phyloP scores from a whole-genome alignment of 2,329 filamentous ascomycete genomes.

The Corinectria fuckeliana region DNA sequence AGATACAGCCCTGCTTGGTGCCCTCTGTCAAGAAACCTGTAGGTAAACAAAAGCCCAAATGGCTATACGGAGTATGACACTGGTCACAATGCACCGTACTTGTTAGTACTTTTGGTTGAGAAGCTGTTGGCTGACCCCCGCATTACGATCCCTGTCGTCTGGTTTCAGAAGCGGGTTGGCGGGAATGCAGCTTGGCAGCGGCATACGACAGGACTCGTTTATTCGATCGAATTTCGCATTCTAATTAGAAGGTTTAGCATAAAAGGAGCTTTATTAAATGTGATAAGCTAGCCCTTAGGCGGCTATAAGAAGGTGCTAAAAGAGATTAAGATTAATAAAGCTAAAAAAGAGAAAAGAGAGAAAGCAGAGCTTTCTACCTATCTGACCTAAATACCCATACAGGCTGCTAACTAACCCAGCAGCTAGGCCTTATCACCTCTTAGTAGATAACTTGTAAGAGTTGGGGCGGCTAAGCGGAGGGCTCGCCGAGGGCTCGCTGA shows the following conservation, averaged over 20 bases:
- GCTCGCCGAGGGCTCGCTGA: too few relatives aligned
- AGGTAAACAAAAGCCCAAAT: not conserved
- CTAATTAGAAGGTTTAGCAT: too few relatives aligned
- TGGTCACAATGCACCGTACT: not conserved
- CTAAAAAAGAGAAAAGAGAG: not conserved
- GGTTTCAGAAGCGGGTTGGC: constrained; percentile 1
- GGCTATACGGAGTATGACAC: not conserved
- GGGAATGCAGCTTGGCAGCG: not conserved
- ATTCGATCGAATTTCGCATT: not conserved
- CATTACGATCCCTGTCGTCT: not conserved
- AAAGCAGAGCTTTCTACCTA: too few relatives aligned
- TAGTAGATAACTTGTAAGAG: too few relatives aligned
- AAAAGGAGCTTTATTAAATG: too few relatives aligned
- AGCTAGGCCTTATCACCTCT: too few relatives aligned
- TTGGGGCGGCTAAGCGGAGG: too few relatives aligned
- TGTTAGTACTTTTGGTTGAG: not conserved
- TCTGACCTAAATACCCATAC: too few relatives aligned
- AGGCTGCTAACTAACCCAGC: too few relatives aligned
- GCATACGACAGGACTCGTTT: not conserved
- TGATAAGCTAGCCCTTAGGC: too few relatives aligned
- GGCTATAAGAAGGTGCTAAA: too few relatives aligned
- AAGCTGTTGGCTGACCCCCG: constrained; percentile 1
- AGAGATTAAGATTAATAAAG: too few relatives aligned
- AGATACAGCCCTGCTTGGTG: not conserved
- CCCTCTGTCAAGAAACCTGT: not conserved